Evolutionary conservation across 225 moss, liverwort and hornwort genomes (phyloP).

Genomic region (Sphagnum tenellum): DNA sequence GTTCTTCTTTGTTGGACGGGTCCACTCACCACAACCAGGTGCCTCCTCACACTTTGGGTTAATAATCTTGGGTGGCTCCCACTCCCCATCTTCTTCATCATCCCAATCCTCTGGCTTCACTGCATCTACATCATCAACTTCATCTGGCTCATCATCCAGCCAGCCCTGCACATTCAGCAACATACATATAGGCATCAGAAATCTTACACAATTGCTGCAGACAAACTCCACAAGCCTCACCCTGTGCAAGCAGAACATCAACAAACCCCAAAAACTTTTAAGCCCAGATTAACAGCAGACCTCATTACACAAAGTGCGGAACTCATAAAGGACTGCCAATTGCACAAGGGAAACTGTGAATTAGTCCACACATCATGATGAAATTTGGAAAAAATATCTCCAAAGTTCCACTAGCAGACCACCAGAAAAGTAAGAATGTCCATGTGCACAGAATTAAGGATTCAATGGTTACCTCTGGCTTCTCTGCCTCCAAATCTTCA

Average conservation of each 20-base stretch:
- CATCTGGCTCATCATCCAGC: slow-evolving; percentile 66
- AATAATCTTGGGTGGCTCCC: slow-evolving; percentile 50
- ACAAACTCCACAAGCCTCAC: neutral
- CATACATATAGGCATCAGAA: neutral
- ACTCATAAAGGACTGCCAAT: neutral
- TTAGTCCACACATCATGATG: neutral
- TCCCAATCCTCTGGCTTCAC: slow-evolving; percentile 66
- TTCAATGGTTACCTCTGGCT: slow-evolving; percentile 43
- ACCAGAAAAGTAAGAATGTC: neutral
- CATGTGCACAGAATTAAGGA: neutral
- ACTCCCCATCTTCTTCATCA: slow-evolving; percentile 63
- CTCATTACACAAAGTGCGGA: neutral
- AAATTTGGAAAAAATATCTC: neutral
- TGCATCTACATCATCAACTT: slow-evolving; percentile 52
- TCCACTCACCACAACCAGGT: slow-evolving; percentile 58
- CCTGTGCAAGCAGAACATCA: too few relatives aligned
- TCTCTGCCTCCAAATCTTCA: slow-evolving; percentile 61
- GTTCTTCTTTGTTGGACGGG: slow-evolving; percentile 41
- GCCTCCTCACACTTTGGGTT: slow-evolving; percentile 66
- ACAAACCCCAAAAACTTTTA: neutral
- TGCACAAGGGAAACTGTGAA: neutral
- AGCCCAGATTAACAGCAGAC: neutral
- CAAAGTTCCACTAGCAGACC: too few relatives aligned
- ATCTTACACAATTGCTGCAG: neutral
- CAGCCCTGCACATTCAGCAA: slow-evolving; percentile 21